Base-by-base conservation (phyloP, 306 rosid genomes). In the Carpinus fangiana region DNA sequence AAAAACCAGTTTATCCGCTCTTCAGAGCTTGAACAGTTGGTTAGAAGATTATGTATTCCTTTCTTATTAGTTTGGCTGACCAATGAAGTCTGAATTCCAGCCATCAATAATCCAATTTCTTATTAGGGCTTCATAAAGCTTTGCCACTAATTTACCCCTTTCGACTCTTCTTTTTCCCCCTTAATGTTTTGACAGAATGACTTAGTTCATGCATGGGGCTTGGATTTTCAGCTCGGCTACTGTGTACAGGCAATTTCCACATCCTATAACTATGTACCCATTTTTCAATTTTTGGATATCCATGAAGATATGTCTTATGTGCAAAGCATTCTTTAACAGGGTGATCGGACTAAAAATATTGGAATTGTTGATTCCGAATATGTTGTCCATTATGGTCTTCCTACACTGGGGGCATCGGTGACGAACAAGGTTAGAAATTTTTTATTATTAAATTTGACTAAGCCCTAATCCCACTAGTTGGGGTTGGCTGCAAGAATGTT, bases 311-410 rank as follows among this genome's bases (percentile, higher is more conserved):
- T 56, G 2, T 28, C 59, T 70, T 14, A 76, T 16, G 51, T 70
- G 43, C 21, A 20, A 82, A 77, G 28, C 75, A 57, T 64, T 65
- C 41, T 3, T 76, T 28, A 18, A 57, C 82, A 87, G 90, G 90
- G 90, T 47, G 87, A 87, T 72, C 77, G 86, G 77, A 82, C 80
- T n/a, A 74, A 77, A 80, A 82, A 82, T 4, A 78, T 82, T 3
- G 87, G 90, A 66, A 77, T 87, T 34, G 86, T 87, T 56, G 90
- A 87, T 84, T 80, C 90, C 28, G 87, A 84, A 79, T 87, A 84
- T 78, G 20, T 84, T 45, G 51, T 74, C 72, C 88, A 87, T 79
- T 75, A 80, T 50, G 87, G 88, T 11, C 61, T 87, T 57, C 90
- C 88, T 10, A 84, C 88, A 47, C 81, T 87, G n/a, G 86, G 88